Base-by-base conservation (phyloP, 495 filamentous ascomycete genomes). In the Penicillium canescens region DNA sequence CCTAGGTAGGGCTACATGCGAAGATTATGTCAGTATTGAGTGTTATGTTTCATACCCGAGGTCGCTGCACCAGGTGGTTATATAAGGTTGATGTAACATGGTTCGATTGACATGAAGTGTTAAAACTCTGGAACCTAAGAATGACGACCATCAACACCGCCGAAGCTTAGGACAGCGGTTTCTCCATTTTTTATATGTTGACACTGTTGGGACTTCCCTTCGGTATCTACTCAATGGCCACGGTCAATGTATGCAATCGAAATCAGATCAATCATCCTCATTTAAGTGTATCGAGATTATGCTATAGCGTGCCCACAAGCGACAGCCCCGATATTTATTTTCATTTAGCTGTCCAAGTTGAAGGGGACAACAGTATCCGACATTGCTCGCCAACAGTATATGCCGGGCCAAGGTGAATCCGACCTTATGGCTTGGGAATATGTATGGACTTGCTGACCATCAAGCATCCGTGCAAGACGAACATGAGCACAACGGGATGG, bases 361-460 rank as follows among this genome's bases (percentile, higher is more conserved):
- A 50, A 40, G 41, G 26, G 52, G 51, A 56, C 57, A 61, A 57
- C 52, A 47, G 37, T 44, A 23, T 10, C 31, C 52, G 57, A 53
- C 55, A 55, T 54, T 54, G 16, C 24, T 48, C 16, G 12, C 36
- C 42, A 55, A 60, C 24, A 42, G 31, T 41, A 59, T 28, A 51
- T 53, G 50, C 55, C 43, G 21, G 55, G 35, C 55, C 36, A 52
- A 28, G 53, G 42, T 46, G 33, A n/a, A 42, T 26, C 31, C 10
- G 9, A 62, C 28, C 52, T 69, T 61, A 97, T 42, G 91, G 90
- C 81, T 98, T 98, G n/a, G 94, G 94, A 38, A 98, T 92, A 65
- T 95, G 91, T 65, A 98, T 82, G 31, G 84, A 90, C 80, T 92
- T 93, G 74, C 90, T 96, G 55, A 92, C 86, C 94, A 98, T 97